Conservation (phyloP, 345 rosid species). For the Brassica nigra region DNA sequence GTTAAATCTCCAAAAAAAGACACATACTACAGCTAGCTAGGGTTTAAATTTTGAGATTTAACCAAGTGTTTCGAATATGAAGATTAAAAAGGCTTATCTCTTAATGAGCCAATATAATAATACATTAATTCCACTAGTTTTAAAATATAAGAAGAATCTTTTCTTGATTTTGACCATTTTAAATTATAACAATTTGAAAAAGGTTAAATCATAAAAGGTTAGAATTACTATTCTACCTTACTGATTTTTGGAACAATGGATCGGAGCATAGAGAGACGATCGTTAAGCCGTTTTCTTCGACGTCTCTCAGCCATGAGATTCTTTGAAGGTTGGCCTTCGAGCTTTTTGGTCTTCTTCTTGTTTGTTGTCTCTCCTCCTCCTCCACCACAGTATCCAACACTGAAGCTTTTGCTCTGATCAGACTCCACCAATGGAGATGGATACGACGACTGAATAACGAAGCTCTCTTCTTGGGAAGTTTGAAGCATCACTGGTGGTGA, state of each 20-base stretch:
- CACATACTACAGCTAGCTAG: conserved; percentile 13
- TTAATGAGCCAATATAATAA: conserved; percentile 22
- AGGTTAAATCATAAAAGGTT: neutral
- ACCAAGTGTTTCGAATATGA: neutral
- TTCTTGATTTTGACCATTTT: conserved; percentile 28
- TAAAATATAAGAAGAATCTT: neutral
- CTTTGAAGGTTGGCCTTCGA: conserved; percentile 91
- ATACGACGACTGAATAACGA: conserved; percentile 21
- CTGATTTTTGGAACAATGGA: conserved; percentile 95
- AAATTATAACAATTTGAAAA: conserved; percentile 4
- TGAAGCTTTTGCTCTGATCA: conserved; percentile 47
- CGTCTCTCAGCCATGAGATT: conserved; percentile 90
- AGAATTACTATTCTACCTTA: conserved; percentile 51
- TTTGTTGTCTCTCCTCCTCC: conserved; percentile 35
- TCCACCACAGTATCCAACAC: conserved; percentile 45
- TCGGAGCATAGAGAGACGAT: conserved; percentile 83
- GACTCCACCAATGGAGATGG: conserved; percentile 51
- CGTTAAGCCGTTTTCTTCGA: conserved; percentile 79
- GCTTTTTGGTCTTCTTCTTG: conserved; percentile 53
- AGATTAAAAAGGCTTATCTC: conserved; percentile 22
- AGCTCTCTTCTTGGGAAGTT: conserved; percentile 31
- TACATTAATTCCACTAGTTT: neutral
- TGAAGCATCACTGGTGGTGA: conserved; percentile 34
- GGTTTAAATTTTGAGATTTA: neutral
- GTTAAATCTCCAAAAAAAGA: neutral